phyloP scores from a whole-genome alignment of 169 alveolate species.

The Plasmodium yoelii region DNA sequence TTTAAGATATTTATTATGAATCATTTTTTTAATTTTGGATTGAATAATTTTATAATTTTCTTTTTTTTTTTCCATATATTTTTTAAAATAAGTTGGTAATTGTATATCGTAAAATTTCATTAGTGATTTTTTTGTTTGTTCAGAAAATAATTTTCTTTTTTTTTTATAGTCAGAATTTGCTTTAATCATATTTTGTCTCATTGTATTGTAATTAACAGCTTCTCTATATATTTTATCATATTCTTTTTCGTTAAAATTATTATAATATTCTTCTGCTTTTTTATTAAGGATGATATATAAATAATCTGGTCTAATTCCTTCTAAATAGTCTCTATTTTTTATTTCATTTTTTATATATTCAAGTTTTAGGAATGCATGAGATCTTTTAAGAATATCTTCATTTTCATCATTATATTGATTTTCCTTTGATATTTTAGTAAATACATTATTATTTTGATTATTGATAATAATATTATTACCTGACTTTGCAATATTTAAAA shows the following conservation, averaged over 20 bases:
- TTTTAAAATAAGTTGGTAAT: slow-evolving; percentile 66
- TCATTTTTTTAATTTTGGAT: slow-evolving; percentile 37
- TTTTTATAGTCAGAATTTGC: slow-evolving; percentile 49
- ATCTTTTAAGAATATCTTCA: slow-evolving; percentile 53
- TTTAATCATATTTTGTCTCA: slow-evolving; percentile 35
- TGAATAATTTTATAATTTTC: slow-evolving; percentile 52
- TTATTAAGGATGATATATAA: slow-evolving; percentile 81
- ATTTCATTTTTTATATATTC: slow-evolving; percentile 81
- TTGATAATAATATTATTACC: neutral
- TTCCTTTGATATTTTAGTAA: neutral
- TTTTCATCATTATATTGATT: neutral
- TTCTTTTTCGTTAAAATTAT: slow-evolving; percentile 77
- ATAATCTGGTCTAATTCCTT: slow-evolving; percentile 88
- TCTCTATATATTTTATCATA: slow-evolving; percentile 22
- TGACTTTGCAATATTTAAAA: slow-evolving; percentile 64
- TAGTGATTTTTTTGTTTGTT: slow-evolving; percentile 37
- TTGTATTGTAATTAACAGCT: slow-evolving; percentile 36
- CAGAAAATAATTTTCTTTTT: slow-evolving; percentile 43
- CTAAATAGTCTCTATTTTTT: slow-evolving; percentile 78
- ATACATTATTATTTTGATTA: neutral
- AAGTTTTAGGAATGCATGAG: slow-evolving; percentile 79
- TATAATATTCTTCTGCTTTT: slow-evolving; percentile 58
- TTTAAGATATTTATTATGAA: slow-evolving; percentile 36
- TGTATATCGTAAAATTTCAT: slow-evolving; percentile 70
- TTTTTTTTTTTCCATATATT: slow-evolving; percentile 58